A percentile compares a stretch with the other conserved stretches of the same genome.
phyloP scores from a whole-genome alignment of 345 rosid genomes.

The Pistacia atlantica region DNA sequence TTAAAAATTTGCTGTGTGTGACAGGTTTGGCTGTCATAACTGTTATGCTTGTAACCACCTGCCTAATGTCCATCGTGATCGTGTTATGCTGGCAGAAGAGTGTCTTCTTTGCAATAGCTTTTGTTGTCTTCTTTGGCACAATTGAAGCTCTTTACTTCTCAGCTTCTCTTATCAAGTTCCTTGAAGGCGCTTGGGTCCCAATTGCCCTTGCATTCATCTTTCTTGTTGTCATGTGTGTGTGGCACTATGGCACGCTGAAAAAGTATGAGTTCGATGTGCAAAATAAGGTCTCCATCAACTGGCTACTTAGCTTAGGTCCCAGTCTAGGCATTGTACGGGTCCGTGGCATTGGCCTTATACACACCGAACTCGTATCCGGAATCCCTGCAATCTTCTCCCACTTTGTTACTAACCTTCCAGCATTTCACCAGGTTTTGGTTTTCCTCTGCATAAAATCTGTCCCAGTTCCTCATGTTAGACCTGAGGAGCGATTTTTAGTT shows the following conservation, averaged over 20 bases:
- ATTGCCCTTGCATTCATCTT: conserved; percentile 79
- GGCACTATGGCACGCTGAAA: conserved; percentile 90
- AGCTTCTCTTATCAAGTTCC: conserved; percentile 88
- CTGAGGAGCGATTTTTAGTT: conserved; percentile 81
- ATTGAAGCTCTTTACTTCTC: conserved; percentile 94
- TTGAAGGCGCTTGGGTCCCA: conserved; percentile 99
- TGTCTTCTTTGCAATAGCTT: conserved; percentile 63
- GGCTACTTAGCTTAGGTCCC: conserved; percentile 84
- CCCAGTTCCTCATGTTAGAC: conserved; percentile 90
- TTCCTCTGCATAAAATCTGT: conserved; percentile 96
- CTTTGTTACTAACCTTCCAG: conserved; percentile 95
- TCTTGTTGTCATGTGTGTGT: conserved; percentile 76
- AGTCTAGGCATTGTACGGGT: conserved; percentile 90
- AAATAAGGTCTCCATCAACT: conserved; percentile 89
- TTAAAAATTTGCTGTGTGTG: conserved; percentile 14
- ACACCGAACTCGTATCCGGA: conserved; percentile 93
- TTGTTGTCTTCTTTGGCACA: conserved; percentile 77
- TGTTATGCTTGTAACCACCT: conserved; percentile 97
- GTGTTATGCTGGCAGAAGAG: conserved; percentile 94
- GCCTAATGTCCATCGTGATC: conserved; percentile 92
- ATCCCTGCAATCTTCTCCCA: conserved; percentile 98
- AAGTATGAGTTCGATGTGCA: conserved; percentile 87
- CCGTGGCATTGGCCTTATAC: conserved; percentile 83
- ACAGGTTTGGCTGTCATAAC: conserved; percentile 99
- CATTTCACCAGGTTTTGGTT: conserved; percentile 90